These are phyloP conservation scores for Ophiostoma sp. DNA, from an alignment of 2,329 filamentous ascomycete species.

Conservation along the genomic window DNA sequence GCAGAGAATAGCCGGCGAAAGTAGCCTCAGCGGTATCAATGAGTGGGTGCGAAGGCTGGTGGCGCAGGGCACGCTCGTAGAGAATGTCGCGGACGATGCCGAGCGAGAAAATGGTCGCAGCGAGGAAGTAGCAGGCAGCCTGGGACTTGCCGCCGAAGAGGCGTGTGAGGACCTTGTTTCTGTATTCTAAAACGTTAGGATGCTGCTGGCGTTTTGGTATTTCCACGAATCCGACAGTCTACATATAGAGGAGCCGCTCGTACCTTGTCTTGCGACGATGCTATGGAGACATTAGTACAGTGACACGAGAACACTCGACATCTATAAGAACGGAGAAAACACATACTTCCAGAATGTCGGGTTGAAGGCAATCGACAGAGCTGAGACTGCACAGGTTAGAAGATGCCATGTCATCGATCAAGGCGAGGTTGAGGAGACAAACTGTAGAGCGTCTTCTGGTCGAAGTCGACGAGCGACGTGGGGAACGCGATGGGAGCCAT, in stretches of 20 bases:
- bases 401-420: background rate
- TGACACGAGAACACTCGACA: background rate
- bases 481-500: conserved; percentile 14
- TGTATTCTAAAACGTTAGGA: conserved; percentile 63
- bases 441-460: conserved; percentile 63
- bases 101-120: conserved; percentile 81
- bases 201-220: too few species aligned
- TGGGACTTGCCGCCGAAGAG: conserved; percentile 74
- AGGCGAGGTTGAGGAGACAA: conserved; percentile 34
- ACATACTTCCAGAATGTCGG: conserved; percentile 99
- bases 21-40: conserved; percentile 57
- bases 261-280: conserved; percentile 78
- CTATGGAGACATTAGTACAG: conserved; percentile 46
- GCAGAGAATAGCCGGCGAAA: conserved; percentile 63
- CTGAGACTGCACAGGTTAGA: conserved; percentile 57
- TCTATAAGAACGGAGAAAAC: background rate
- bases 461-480: conserved; percentile 52
- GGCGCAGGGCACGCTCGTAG: conserved; percentile 76
- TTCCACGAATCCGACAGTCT: too few species aligned
- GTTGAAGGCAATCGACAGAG: conserved; percentile 82
- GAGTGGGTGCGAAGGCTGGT: conserved; percentile 68
- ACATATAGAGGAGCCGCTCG: conserved; percentile 22
- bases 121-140: conserved; percentile 83
- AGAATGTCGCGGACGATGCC: conserved; percentile 83
- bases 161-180: conserved; percentile 80